Conservation (phyloP, 148 eudicot species). For the Rheum nobile region DNA sequence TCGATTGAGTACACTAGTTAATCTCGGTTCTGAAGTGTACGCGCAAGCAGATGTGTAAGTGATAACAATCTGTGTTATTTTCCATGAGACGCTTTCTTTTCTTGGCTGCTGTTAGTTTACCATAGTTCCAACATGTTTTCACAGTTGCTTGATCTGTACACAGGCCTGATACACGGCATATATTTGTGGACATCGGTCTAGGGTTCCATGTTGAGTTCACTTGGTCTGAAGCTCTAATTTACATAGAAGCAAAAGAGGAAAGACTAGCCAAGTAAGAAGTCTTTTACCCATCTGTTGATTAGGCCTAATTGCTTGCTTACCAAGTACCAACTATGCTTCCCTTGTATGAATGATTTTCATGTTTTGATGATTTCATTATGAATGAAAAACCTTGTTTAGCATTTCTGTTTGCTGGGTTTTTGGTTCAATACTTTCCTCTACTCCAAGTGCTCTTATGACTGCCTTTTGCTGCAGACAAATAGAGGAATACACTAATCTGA, state of each 20-base stretch:
- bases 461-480: slow-evolving; percentile 45
- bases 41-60: slow-evolving; percentile 79
- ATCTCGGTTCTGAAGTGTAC: slow-evolving; percentile 93
- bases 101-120: not conserved
- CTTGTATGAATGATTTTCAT: too few species aligned
- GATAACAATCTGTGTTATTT: slow-evolving; percentile 13
- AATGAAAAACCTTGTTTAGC: not conserved
- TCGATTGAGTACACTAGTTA: slow-evolving; percentile 61
- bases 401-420: too few species aligned
- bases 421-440: too few species aligned
- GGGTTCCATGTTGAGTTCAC: slow-evolving; percentile 93
- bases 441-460: too few species aligned
- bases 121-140: not conserved
- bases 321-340: too few species aligned
- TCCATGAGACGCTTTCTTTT: not conserved
- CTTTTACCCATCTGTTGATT: not conserved
- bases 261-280: slow-evolving; percentile 47
- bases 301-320: too few species aligned
- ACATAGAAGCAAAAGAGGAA: slow-evolving; percentile 64
- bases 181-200: slow-evolving; percentile 85
- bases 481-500: slow-evolving; percentile 57
- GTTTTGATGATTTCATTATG: too few species aligned
- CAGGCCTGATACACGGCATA: slow-evolving; percentile 76
- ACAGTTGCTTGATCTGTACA: slow-evolving; percentile 9
- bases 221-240: slow-evolving; percentile 79